Evolutionary conservation across 495 filamentous ascomycete genomes (phyloP).

Genomic region (Durotheca rogersii): DNA sequence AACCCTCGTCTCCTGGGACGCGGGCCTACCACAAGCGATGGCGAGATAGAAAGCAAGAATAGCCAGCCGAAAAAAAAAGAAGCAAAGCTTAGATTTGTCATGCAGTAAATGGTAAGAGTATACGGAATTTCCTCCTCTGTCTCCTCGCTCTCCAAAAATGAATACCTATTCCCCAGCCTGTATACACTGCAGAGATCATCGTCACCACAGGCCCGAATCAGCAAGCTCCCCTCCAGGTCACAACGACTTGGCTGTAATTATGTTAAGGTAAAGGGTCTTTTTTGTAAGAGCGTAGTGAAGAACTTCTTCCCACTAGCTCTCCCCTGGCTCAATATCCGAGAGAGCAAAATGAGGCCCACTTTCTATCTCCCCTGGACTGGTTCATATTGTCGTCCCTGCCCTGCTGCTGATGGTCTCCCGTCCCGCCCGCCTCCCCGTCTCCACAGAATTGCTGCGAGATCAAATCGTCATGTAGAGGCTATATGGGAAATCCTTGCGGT

Average conservation of each 20-base stretch:
- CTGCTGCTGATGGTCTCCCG: too few species aligned
- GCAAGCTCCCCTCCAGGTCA: slow-evolving; percentile 5
- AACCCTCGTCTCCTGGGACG: too few species aligned
- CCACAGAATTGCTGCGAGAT: not conserved
- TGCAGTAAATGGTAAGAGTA: slow-evolving; percentile 30
- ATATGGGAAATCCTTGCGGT: slow-evolving; percentile 5
- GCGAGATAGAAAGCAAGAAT: not conserved
- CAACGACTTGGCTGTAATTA: slow-evolving; percentile 15
- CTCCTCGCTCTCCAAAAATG: slow-evolving; percentile 3
- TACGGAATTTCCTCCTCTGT: too few species aligned
- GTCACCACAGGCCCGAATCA: slow-evolving; percentile 10
- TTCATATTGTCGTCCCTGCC: slow-evolving; percentile 9
- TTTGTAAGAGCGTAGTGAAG: slow-evolving; percentile 15
- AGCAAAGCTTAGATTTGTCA: slow-evolving; percentile 25
- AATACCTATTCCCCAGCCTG: slow-evolving; percentile 26
- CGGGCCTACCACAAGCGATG: too few species aligned
- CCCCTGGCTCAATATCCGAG: slow-evolving; percentile 2
- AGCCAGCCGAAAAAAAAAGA: slow-evolving; percentile 3
- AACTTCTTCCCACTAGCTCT: slow-evolving; percentile 8
- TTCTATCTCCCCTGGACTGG: not conserved
- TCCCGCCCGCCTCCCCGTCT: not conserved
- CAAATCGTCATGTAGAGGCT: slow-evolving; percentile 4
- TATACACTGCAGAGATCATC: slow-evolving; percentile 17
- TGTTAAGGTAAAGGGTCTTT: slow-evolving; percentile 10
- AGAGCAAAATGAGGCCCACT: not conserved